phyloP scores from a whole-genome alignment of 1,139 yeast species.

The Meyerozyma athensensis region DNA sequence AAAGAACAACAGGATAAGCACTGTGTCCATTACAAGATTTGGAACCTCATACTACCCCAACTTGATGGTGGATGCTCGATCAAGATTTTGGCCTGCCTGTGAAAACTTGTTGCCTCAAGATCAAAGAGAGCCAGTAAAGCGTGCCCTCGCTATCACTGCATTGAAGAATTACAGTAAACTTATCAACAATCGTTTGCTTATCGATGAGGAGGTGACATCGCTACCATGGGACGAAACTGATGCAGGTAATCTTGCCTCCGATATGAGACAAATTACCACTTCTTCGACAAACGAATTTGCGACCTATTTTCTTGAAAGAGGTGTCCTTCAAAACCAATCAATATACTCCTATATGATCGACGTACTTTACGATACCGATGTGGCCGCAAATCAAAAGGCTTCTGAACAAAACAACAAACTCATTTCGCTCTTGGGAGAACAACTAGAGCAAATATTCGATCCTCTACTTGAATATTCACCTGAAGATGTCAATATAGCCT shows the following conservation, averaged over 20 bases:
- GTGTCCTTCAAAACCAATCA: conserved; percentile 54
- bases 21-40: conserved; percentile 61
- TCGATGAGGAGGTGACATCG: conserved; percentile 6
- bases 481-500: conserved; percentile 69
- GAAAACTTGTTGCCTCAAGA: conserved; percentile 54
- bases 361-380: conserved; percentile 60
- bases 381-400: conserved; percentile 23
- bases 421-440: conserved; percentile 75
- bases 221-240: conserved; percentile 65
- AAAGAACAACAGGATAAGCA: conserved; percentile 44
- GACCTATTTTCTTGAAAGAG: conserved; percentile 42
- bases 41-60: conserved; percentile 64
- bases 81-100: conserved; percentile 77
- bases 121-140: conserved; percentile 56
- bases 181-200: conserved; percentile 20
- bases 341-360: conserved; percentile 61
- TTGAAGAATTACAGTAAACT: conserved; percentile 64
- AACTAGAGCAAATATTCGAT: conserved; percentile 82
- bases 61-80: conserved; percentile 54
- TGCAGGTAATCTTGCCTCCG: conserved; percentile 70
- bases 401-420: conserved; percentile 69
- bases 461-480: conserved; percentile 91
- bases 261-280: conserved; percentile 47
- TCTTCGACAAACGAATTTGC: conserved; percentile 58
- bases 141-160: conserved; percentile 71